Evolutionary conservation across 192 early-diverging fungal species (phyloP).

Genomic region (Gaertneriomyces semiglobifer): DNA sequence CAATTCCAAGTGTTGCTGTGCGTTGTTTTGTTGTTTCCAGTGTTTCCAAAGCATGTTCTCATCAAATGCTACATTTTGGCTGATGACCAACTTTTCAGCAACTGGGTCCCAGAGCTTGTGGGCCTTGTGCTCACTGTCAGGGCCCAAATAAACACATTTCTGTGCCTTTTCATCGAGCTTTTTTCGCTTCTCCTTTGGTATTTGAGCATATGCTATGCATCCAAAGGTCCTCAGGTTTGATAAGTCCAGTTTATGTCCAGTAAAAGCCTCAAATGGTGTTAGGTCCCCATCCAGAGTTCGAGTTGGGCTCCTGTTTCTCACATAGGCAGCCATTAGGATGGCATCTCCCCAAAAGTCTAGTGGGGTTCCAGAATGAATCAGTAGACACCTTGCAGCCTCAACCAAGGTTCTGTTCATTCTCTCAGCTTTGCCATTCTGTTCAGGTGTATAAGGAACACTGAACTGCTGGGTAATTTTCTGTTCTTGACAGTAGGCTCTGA

Average conservation of each 20-base stretch:
- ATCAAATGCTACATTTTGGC: conserved; percentile 2
- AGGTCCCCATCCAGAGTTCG: neutral
- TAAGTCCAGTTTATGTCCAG: conserved; percentile 5
- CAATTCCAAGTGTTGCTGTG: too few species aligned
- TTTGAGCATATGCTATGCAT: conserved; percentile 15
- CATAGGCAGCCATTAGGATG: neutral
- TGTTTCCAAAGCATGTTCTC: conserved; percentile 1
- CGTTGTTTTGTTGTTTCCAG: neutral
- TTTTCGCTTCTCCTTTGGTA: neutral
- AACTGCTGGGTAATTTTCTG: neutral
- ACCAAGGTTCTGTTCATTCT: conserved; percentile 6
- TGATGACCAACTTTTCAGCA: conserved; percentile 5
- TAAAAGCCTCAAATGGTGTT: conserved; percentile 9
- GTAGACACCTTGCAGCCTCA: neutral
- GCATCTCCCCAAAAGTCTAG: neutral
- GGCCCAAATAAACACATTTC: conserved; percentile 11
- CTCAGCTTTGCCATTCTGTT: conserved; percentile 20
- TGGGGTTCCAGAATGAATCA: neutral
- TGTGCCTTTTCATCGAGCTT: conserved; percentile 11
- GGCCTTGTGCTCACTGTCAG: neutral
- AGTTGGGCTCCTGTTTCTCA: neutral
- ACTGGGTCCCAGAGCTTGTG: conserved; percentile 5
- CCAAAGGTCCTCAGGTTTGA: neutral
- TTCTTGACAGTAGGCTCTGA: neutral
- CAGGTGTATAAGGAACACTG: conserved; percentile 13